Conservation (phyloP, 257 asterid genomes). For the Nemophila menziesii region DNA sequence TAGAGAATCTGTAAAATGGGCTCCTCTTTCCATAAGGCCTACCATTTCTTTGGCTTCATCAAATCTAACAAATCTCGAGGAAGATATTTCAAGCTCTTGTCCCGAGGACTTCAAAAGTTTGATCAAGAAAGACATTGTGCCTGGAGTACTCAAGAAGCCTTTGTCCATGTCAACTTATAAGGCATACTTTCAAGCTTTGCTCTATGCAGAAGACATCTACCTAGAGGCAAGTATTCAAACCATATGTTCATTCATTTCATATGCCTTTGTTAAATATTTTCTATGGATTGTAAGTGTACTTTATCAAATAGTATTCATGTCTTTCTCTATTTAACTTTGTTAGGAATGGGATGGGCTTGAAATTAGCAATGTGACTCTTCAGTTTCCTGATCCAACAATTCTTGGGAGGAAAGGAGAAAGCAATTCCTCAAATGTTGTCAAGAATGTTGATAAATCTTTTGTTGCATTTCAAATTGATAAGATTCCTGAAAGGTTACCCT, state of each 20-base stretch:
- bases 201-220: too few species aligned
- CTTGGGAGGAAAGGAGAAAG: slow-evolving; percentile 1
- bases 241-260: neutral
- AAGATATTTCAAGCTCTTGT: slow-evolving; percentile 9
- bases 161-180: slow-evolving; percentile 15
- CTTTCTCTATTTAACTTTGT: neutral
- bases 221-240: slow-evolving; percentile 13
- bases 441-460: slow-evolving; percentile 11
- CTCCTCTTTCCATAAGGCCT: too few species aligned
- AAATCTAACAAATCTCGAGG: too few species aligned
- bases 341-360: slow-evolving; percentile 22
- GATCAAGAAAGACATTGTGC: slow-evolving; percentile 16
- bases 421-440: slow-evolving; percentile 4
- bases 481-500: slow-evolving; percentile 11
- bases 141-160: slow-evolving; percentile 17
- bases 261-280: neutral
- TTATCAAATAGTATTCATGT: too few species aligned
- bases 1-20: too few species aligned
- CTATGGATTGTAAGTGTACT: too few species aligned
- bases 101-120: slow-evolving; percentile 11
- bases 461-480: slow-evolving; percentile 17
- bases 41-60: too few species aligned
- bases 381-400: slow-evolving; percentile 15
- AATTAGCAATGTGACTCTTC: slow-evolving; percentile 9
- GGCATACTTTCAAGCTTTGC: too few species aligned